phyloP scores from a whole-genome alignment of 305 asterid species.

The Rubia occidens region DNA sequence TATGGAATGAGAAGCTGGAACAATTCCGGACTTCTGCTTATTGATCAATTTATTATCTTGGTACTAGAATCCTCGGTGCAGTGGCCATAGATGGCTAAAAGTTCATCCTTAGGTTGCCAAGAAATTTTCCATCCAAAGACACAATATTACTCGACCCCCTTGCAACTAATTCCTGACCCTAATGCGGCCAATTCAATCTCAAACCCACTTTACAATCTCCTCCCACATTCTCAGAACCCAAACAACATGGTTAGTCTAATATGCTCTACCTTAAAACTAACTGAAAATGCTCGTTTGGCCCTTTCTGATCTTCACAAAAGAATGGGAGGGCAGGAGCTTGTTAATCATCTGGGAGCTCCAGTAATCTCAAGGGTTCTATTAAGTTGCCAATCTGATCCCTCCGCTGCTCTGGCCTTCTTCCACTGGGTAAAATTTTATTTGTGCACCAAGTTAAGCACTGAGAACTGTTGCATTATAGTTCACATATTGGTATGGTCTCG shows the following conservation, averaged over 20 bases:
- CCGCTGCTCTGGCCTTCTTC: slow-evolving; percentile 54
- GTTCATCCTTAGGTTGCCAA: neutral
- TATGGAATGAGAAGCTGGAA: neutral
- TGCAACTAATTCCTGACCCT: slow-evolving; percentile 25
- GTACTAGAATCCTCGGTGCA: neutral
- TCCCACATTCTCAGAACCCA: slow-evolving; percentile 58
- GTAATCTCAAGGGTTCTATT: slow-evolving; percentile 64
- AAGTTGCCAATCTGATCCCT: slow-evolving; percentile 73
- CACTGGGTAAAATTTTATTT: slow-evolving; percentile 51
- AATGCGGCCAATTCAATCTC: slow-evolving; percentile 23
- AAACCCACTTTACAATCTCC: slow-evolving; percentile 54
- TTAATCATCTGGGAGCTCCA: slow-evolving; percentile 36
- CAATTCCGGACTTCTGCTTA: neutral
- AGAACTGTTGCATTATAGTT: slow-evolving; percentile 42
- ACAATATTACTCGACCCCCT: slow-evolving; percentile 19
- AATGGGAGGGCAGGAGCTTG: slow-evolving; percentile 35
- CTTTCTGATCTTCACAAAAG: slow-evolving; percentile 25
- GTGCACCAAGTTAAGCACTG: slow-evolving; percentile 30
- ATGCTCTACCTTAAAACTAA: slow-evolving; percentile 43
- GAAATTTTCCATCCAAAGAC: slow-evolving; percentile 3
- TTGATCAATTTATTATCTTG: neutral
- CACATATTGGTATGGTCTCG: slow-evolving; percentile 68
- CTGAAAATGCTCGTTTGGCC: slow-evolving; percentile 25
- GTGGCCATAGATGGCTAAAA: slow-evolving; percentile 1
- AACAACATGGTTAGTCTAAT: slow-evolving; percentile 53